Evolutionary conservation across 2,329 filamentous ascomycete species (phyloP).

Genomic region (Epichloe hybrida): DNA sequence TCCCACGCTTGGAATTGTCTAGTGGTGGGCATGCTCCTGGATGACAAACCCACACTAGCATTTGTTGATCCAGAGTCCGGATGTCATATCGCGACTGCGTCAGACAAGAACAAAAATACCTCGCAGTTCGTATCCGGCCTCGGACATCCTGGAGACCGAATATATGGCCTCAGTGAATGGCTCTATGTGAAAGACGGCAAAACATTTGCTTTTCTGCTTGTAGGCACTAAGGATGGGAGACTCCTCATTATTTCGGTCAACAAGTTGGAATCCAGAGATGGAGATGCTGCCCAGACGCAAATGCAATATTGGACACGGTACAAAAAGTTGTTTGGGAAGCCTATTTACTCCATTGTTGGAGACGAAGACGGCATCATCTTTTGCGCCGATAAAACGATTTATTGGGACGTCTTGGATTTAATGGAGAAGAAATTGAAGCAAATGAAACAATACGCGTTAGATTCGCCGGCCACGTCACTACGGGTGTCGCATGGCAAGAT

Average conservation of each 20-base stretch:
- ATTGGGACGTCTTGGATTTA: constrained; percentile 41
- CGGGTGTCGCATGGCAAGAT: constrained; percentile 33
- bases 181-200: constrained; percentile 40
- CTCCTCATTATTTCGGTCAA: constrained; percentile 43
- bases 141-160: constrained; percentile 40
- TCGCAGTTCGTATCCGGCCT: constrained; percentile 41
- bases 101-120: constrained; percentile 26
- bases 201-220: constrained; percentile 48
- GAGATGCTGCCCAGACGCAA: constrained; percentile 8
- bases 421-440: constrained; percentile 36
- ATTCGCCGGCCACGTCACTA: constrained; percentile 39
- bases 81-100: constrained; percentile 32
- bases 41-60: constrained; percentile 32
- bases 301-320: constrained; percentile 42
- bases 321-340: constrained; percentile 29
- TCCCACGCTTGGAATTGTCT: constrained; percentile 38
- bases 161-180: constrained; percentile 54
- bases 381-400: constrained; percentile 37
- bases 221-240: constrained; percentile 40
- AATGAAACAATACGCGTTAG: constrained; percentile 32
- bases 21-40: constrained; percentile 35
- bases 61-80: constrained; percentile 46
- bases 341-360: constrained; percentile 43
- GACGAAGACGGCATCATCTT: constrained; percentile 43
- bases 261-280: constrained; percentile 6